A percentile compares a stretch with the other conserved stretches of the same genome.
These are phyloP conservation scores for Malassezia arunalokei DNA, from an alignment of 1,284 basidiomycete genomes.

Conservation along the genomic window DNA sequence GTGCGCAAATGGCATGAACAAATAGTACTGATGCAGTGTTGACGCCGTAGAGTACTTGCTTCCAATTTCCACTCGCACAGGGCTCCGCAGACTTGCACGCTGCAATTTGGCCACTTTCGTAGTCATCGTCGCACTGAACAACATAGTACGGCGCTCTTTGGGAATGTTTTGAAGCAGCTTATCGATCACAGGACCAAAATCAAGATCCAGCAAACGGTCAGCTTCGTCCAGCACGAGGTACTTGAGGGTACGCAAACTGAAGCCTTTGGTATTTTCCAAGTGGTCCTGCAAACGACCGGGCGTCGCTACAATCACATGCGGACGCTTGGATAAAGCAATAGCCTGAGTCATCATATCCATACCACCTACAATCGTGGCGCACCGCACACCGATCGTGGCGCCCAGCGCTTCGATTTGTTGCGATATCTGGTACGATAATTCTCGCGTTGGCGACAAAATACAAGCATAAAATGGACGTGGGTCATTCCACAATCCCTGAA, in stretches of 20 bases:
- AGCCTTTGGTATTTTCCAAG: conserved; percentile 95
- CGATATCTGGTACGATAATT: conserved; percentile 95
- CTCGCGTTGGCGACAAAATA: conserved; percentile 67
- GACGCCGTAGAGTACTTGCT: conserved; percentile 96
- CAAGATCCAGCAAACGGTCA: conserved; percentile 89
- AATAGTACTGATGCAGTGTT: conserved; percentile 87
- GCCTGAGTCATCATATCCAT: conserved; percentile 88
- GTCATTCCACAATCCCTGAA: conserved; percentile 93
- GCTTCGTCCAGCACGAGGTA: conserved; percentile 96
- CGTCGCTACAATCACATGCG: conserved; percentile 83
- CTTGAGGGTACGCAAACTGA: conserved; percentile 72
- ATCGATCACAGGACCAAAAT: conserved; percentile 93
- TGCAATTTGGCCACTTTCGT: conserved; percentile 96
- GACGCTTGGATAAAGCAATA: conserved; percentile 74
- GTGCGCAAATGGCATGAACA: conserved; percentile 79
- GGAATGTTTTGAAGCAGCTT: conserved; percentile 93
- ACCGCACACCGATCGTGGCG: conserved; percentile 61
- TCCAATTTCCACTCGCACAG: conserved; percentile 79
- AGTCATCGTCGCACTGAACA: conserved; percentile 99
- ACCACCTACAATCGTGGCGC: conserved; percentile 84
- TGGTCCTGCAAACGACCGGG: conserved; percentile 91
- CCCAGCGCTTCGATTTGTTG: conserved; percentile 91
- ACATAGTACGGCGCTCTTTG: conserved; percentile 82
- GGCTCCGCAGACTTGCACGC: conserved; percentile 84
- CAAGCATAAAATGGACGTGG: conserved; percentile 87